Evolutionary conservation across 768 basidiomycete species (phyloP).

Genomic region (Phaeolepiota aurea): DNA sequence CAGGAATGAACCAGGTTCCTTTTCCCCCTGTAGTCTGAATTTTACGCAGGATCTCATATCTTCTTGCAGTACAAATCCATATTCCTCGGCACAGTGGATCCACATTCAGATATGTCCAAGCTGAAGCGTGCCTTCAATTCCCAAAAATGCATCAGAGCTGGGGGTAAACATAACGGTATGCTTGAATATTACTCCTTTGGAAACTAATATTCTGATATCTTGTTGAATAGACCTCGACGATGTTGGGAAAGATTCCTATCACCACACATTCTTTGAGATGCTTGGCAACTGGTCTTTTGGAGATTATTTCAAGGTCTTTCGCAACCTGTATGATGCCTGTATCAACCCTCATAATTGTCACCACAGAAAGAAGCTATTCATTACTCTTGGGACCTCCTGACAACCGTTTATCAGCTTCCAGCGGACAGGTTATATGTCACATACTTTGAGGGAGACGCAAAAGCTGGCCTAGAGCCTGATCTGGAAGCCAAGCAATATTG

Average conservation of each 20-base stretch:
- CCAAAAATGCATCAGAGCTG: constrained; percentile 98
- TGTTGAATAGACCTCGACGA: constrained; percentile 79
- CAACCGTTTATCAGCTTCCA: constrained; percentile 79
- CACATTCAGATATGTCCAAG: constrained; percentile 84
- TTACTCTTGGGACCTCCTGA: constrained; percentile 94
- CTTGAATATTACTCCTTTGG: not conserved
- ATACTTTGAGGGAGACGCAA: constrained; percentile 93
- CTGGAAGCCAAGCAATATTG: constrained; percentile 82
- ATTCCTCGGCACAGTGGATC: constrained; percentile 97
- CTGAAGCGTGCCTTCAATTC: constrained; percentile 91
- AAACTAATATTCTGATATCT: constrained; percentile 1
- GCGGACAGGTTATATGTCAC: constrained; percentile 92
- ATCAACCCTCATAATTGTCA: not conserved
- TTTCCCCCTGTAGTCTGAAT: not conserved
- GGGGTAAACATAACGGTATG: constrained; percentile 95
- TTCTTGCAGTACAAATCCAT: constrained; percentile 81
- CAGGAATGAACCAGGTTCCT: constrained; percentile 89
- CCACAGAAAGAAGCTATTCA: constrained; percentile 82
- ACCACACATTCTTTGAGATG: constrained; percentile 99
- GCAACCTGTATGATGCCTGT: not conserved
- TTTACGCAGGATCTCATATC: constrained; percentile 5
- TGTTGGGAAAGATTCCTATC: constrained; percentile 97
- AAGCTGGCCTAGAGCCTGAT: constrained; percentile 80
- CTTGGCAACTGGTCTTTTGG: constrained; percentile 99
- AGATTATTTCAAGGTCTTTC: constrained; percentile 91